These are phyloP conservation scores for Ganoderma lingzhi DNA, from an alignment of 1,284 basidiomycete genomes.

Conservation along the genomic window DNA sequence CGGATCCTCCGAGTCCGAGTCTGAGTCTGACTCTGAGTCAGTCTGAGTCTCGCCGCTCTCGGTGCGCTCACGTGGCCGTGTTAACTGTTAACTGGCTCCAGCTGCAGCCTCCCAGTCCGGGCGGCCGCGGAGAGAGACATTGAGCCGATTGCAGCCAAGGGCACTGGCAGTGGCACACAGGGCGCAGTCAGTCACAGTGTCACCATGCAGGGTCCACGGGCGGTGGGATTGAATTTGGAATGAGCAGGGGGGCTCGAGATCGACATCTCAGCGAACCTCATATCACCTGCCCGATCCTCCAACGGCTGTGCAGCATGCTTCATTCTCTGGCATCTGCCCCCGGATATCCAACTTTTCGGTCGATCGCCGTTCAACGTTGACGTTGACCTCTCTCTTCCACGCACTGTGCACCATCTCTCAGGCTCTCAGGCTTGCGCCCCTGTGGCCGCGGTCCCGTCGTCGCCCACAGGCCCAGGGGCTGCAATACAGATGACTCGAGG, in stretches of 20 bases:
- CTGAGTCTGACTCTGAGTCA: no score
- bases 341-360: neutral
- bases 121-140: neutral
- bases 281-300: conserved; percentile 16
- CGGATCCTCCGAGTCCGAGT: no score
- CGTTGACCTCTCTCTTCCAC: neutral
- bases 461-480: conserved; percentile 6
- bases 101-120: neutral
- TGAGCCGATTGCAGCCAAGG: conserved; percentile 13
- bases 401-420: neutral
- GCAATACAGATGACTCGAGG: conserved; percentile 1
- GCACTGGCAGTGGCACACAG: neutral
- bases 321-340: neutral
- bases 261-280: conserved; percentile 10
- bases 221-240: neutral
- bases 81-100: neutral
- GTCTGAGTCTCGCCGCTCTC: neutral
- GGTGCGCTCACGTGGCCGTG: conserved; percentile 10
- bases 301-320: conserved; percentile 12
- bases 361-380: conserved; percentile 1
- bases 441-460: conserved; percentile 9
- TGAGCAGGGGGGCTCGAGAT: neutral
- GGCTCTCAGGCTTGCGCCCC: neutral
- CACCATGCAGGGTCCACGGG: neutral
- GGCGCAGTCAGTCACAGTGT: neutral